phyloP scores from a whole-genome alignment of 2,329 filamentous ascomycete species.

The Verticillium longisporum region DNA sequence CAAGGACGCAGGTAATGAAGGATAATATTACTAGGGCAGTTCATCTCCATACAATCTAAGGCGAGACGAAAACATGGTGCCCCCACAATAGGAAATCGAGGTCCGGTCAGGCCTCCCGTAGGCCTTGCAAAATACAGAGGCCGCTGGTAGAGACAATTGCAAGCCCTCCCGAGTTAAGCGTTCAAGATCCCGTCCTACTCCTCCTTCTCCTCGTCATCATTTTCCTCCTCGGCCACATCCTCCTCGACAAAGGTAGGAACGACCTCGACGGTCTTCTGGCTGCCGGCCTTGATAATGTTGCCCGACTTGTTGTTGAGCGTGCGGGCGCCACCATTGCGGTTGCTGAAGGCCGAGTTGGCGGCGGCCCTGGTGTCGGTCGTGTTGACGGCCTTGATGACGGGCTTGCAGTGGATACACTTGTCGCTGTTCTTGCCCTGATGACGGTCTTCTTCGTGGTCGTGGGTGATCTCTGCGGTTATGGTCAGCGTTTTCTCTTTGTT shows the following conservation, averaged over 20 bases:
- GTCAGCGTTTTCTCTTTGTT: neutral
- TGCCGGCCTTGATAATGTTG: neutral
- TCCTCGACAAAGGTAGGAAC: neutral
- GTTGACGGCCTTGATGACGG: neutral
- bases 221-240: neutral
- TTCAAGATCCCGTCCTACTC: neutral
- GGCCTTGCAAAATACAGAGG: neutral
- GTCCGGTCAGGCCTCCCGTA: too few species aligned
- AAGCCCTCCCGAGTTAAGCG: neutral
- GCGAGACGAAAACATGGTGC: neutral
- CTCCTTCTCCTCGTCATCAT: neutral
- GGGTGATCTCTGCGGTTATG: neutral
- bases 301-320: neutral
- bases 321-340: neutral
- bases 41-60: neutral
- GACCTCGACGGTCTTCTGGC: neutral
- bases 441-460: neutral
- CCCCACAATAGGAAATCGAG: neutral
- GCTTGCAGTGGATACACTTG: neutral
- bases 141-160: neutral
- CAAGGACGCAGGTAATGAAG: too few species aligned
- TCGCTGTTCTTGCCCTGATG: neutral
- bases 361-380: neutral
- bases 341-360: neutral
- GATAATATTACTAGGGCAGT: too few species aligned